Evolutionary conservation across 2,329 filamentous ascomycete species (phyloP).

Genomic region (Penicillium paneum): DNA sequence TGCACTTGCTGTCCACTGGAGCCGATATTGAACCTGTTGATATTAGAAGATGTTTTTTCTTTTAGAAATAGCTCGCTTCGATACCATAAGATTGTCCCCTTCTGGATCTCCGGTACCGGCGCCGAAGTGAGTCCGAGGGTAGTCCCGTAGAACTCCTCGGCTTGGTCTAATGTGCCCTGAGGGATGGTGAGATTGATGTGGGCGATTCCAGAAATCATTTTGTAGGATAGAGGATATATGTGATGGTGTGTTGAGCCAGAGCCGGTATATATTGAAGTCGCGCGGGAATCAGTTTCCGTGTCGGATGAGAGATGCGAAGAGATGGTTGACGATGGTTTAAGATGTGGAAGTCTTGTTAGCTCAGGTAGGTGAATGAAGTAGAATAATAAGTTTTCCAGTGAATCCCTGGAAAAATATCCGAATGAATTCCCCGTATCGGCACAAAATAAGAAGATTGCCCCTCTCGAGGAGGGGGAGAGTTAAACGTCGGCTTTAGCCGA

Average conservation of each 20-base stretch:
- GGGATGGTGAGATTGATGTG: conserved; percentile 61
- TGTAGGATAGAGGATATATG: not conserved
- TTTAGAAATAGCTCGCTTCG: not conserved
- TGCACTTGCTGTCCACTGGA: conserved; percentile 55
- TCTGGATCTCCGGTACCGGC: conserved; percentile 53
- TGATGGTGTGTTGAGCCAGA: not conserved
- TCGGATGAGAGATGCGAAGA: not conserved
- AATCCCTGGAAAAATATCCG: not conserved
- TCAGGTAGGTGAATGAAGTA: not conserved
- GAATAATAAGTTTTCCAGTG: not conserved
- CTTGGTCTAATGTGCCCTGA: conserved; percentile 49
- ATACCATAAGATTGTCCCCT: conserved; percentile 55
- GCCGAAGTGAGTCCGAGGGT: conserved; percentile 56
- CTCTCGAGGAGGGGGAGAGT: not conserved
- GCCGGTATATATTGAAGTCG: not conserved
- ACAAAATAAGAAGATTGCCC: not conserved
- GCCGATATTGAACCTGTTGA: conserved; percentile 54
- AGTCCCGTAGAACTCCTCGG: conserved; percentile 53
- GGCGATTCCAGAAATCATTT: conserved; percentile 54
- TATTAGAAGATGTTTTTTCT: not conserved
- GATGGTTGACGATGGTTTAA: too few species aligned
- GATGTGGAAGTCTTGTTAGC: not conserved
- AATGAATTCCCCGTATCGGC: too few species aligned
- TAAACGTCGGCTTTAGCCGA: not conserved
- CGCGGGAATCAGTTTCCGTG: conserved; percentile 7